A percentile compares a stretch with the other conserved stretches of the same genome.
phyloP scores from a whole-genome alignment of 2,329 filamentous ascomycete species.

The Remersonia thermophila region DNA sequence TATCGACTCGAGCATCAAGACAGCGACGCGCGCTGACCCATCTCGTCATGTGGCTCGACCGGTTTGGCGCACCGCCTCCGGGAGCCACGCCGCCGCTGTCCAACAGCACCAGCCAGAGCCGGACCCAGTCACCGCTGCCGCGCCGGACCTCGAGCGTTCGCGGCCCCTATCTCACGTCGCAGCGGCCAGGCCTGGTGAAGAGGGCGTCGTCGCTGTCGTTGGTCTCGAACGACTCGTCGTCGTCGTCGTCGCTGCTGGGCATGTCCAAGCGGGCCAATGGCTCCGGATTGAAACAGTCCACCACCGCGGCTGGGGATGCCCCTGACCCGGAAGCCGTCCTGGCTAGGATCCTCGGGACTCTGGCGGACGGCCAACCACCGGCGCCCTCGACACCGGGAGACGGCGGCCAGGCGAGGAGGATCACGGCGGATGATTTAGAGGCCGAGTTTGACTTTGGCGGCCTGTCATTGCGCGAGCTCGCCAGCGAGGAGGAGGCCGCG shows the following conservation, averaged over 20 bases:
- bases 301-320: constrained; percentile 34
- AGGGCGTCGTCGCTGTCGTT: constrained; percentile 69
- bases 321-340: constrained; percentile 63
- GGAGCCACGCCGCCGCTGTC: constrained; percentile 41
- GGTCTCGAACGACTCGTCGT: constrained; percentile 67
- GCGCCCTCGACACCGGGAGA: constrained; percentile 4
- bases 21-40: too few relatives aligned
- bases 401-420: constrained; percentile 9
- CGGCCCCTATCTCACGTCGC: constrained; percentile 54
- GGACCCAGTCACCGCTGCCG: constrained; percentile 59
- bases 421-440: constrained; percentile 42
- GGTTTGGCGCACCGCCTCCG: constrained; percentile 58
- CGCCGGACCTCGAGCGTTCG: constrained; percentile 56
- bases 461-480: constrained; percentile 63
- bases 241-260: constrained; percentile 61
- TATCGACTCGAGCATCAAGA: too few relatives aligned
- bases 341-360: constrained; percentile 30
- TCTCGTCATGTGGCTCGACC: constrained; percentile 91
- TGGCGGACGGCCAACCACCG: constrained; percentile 10
- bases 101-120: constrained; percentile 38
- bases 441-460: constrained; percentile 67
- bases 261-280: constrained; percentile 54
- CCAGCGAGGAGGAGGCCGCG: constrained; percentile 21
- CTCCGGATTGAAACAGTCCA: constrained; percentile 50
- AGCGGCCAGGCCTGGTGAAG: constrained; percentile 54